Evolutionary conservation across 2,329 filamentous ascomycete species (phyloP), one percentile per base, ranked within the genome.

Genomic region (Pseudogymnoascus pannorum): DNA sequence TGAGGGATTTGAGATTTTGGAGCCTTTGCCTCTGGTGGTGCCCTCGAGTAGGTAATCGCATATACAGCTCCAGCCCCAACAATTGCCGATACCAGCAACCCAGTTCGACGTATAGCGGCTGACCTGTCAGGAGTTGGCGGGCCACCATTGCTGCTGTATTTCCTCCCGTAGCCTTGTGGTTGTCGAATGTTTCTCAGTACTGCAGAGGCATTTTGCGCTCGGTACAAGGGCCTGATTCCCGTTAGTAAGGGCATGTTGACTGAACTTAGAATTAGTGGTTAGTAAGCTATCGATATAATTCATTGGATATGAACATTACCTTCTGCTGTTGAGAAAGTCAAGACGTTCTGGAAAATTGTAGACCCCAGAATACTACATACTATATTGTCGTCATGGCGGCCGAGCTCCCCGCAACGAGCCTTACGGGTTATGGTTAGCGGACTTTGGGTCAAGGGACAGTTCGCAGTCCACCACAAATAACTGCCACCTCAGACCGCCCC

Each of bases 21-120:
- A 33, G 69, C 60, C 40, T 63, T 65, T 60, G 72, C 70, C 51
- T 70, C 71, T 29, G 71, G 63, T 8, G 69, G 44, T 48, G 60
- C 62, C 42, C 42, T 64, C 36, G 68, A 66, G 64, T 68, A 70
- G 4, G 65, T 63, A 7, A 66, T 59, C 12, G 68, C 59, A 48
- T 70, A 71, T 5, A 71, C 54, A 40, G 57, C 29, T 12, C 68
- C 69, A 11, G 60, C 70, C 14, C 64, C 67, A 20, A 68, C 61
- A 22, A 64, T 65, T 8, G 65, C 42, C 8, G 69, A 64, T 7
- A 70, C 18, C 2, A 71, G 31, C 16, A 69, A 42, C 1, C 61
- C 66, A 18, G 65, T 64, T 26, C 35, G 65, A 16, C 61, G 60
- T 26, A 60, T 59, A 18, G 48, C 26, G 26, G 48, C 48, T 20